These are phyloP conservation scores for Podospora conica DNA, from an alignment of 495 filamentous ascomycete species.

Conservation along the genomic window DNA sequence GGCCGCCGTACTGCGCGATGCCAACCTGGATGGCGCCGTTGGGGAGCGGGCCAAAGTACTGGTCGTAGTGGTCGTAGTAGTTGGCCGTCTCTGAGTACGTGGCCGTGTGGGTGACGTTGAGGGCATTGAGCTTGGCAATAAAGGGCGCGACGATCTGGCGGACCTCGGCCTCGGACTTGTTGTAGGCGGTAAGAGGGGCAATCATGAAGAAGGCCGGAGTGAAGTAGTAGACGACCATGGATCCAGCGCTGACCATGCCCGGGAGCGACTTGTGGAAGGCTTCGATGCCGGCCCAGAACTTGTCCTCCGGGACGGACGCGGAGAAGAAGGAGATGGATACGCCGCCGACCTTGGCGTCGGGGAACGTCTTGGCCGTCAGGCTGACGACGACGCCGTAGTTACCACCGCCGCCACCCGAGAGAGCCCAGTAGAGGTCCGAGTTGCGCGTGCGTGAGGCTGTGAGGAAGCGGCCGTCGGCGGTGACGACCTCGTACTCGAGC, in stretches of 20 bases:
- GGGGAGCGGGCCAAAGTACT: slow-evolving; percentile 37
- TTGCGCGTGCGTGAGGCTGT: slow-evolving; percentile 44
- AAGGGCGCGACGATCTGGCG: slow-evolving; percentile 31
- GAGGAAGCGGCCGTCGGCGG: slow-evolving; percentile 41
- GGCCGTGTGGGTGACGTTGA: slow-evolving; percentile 27
- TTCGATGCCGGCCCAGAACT: slow-evolving; percentile 35
- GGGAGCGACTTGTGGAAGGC: slow-evolving; percentile 24
- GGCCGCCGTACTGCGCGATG: slow-evolving; percentile 51
- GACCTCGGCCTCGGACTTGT: slow-evolving; percentile 31
- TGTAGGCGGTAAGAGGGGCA: slow-evolving; percentile 34
- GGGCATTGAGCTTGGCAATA: slow-evolving; percentile 22
- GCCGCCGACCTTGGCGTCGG: slow-evolving; percentile 28
- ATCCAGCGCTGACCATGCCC: slow-evolving; percentile 20
- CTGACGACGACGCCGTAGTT: slow-evolving; percentile 44
- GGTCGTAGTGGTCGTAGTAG: slow-evolving; percentile 43
- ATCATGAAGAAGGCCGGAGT: slow-evolving; percentile 44
- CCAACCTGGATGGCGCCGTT: slow-evolving; percentile 40
- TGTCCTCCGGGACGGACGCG: slow-evolving; percentile 31
- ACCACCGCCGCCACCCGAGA: slow-evolving; percentile 51
- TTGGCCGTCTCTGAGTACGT: slow-evolving; percentile 29
- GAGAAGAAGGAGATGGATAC: slow-evolving; percentile 29
- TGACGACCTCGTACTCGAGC: slow-evolving; percentile 55
- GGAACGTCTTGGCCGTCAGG: slow-evolving; percentile 38
- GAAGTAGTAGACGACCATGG: slow-evolving; percentile 43
- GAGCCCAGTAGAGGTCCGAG: slow-evolving; percentile 55